phyloP scores from a whole-genome alignment of 495 filamentous ascomycete genomes.

The Aspergillus avenaceus region DNA sequence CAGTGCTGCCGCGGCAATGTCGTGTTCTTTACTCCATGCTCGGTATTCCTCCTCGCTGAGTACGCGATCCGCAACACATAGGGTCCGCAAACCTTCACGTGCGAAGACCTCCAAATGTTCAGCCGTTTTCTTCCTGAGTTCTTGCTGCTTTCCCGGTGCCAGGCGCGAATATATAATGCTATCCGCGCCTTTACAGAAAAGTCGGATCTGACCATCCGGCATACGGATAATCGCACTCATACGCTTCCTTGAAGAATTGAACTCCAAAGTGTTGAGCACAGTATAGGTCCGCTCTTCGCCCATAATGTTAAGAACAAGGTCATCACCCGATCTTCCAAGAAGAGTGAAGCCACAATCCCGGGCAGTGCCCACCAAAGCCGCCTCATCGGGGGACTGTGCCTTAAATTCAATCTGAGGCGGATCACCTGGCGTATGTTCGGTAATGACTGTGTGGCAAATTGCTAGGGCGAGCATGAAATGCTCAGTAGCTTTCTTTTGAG shows the following conservation, averaged over 20 bases:
- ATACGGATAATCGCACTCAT: constrained; percentile 98
- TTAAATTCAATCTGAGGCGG: constrained; percentile 91
- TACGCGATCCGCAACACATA: constrained; percentile 88
- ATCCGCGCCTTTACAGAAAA: constrained; percentile 98
- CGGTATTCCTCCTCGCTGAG: constrained; percentile 84
- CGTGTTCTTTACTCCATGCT: constrained; percentile 80
- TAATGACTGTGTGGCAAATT: constrained; percentile 93
- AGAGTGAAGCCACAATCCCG: constrained; percentile 97
- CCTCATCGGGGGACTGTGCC: constrained; percentile 96
- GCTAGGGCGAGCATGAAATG: constrained; percentile 95
- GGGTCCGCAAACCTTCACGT: constrained; percentile 87
- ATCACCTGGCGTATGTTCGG: constrained; percentile 82
- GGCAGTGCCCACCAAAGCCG: constrained; percentile 89
- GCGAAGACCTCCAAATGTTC: constrained; percentile 97
- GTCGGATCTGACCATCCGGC: constrained; percentile 86
- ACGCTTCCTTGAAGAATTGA: constrained; percentile 93
- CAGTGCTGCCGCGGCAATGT: constrained; percentile 79
- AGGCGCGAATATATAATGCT: constrained; percentile 96
- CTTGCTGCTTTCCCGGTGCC: constrained; percentile 75
- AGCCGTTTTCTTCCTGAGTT: constrained; percentile 77
- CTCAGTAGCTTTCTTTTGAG: constrained; percentile 71
- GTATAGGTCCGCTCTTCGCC: constrained; percentile 79
- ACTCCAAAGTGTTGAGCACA: constrained; percentile 93
- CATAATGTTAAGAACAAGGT: constrained; percentile 80
- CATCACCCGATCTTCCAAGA: constrained; percentile 71